A percentile compares a stretch with the other conserved stretches of the same genome.
phyloP scores from a whole-genome alignment of 352 stramenopile species.

The Phytophthora litchii region DNA sequence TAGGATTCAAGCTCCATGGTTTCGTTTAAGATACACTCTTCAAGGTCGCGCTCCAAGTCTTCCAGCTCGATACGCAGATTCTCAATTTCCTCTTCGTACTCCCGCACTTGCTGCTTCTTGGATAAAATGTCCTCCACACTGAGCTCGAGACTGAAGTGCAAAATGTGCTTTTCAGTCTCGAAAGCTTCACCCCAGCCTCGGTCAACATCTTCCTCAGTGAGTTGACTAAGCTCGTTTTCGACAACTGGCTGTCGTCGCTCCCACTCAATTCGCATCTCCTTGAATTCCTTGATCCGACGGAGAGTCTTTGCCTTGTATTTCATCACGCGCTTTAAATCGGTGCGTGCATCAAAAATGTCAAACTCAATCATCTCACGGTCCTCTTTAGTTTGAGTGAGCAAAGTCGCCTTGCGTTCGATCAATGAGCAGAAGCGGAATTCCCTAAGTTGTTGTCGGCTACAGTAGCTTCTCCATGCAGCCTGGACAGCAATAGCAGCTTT shows the following conservation, averaged over 20 bases:
- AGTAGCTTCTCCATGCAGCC: constrained; percentile 72
- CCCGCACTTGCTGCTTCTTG: constrained; percentile 59
- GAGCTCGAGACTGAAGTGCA: constrained; percentile 74
- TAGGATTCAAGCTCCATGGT: constrained; percentile 69
- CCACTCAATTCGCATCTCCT: constrained; percentile 82
- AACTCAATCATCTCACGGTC: constrained; percentile 75
- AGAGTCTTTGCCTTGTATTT: constrained; percentile 80
- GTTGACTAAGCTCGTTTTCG: constrained; percentile 64
- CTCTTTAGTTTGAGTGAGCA: constrained; percentile 60
- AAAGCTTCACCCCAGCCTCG: constrained; percentile 83
- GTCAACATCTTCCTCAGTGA: constrained; percentile 76
- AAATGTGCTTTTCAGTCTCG: constrained; percentile 73
- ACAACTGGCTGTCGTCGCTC: constrained; percentile 74
- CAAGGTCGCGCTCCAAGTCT: constrained; percentile 79
- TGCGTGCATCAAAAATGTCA: constrained; percentile 64
- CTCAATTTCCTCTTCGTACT: constrained; percentile 80
- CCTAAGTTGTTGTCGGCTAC: constrained; percentile 57
- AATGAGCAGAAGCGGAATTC: constrained; percentile 72
- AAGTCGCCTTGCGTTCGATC: constrained; percentile 65
- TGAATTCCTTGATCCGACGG: constrained; percentile 74
- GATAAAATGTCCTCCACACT: constrained; percentile 78
- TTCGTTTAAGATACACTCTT: constrained; percentile 70
- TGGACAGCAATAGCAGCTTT: constrained; percentile 71
- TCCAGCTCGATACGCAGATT: constrained; percentile 74
- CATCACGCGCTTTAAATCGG: constrained; percentile 69